These are phyloP conservation scores for Wickerhamiella spandovensis DNA, from an alignment of 805 yeast species.

Conservation along the genomic window DNA sequence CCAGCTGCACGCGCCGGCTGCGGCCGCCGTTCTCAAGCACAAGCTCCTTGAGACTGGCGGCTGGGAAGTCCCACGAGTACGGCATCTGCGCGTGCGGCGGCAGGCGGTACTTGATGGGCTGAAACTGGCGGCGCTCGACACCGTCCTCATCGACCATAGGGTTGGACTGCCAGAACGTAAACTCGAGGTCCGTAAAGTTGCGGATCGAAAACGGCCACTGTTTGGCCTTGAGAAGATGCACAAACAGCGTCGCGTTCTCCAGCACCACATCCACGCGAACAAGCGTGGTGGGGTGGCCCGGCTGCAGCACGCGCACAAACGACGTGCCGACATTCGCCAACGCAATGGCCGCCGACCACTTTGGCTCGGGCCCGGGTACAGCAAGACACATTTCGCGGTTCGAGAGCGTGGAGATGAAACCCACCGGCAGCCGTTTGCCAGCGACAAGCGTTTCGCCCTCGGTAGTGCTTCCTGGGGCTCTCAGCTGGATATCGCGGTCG, in stretches of 20 bases:
- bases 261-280: slow-evolving; percentile 59
- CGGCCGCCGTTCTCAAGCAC: slow-evolving; percentile 53
- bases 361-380: slow-evolving; percentile 35
- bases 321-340: slow-evolving; percentile 76
- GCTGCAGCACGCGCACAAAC: slow-evolving; percentile 54
- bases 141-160: slow-evolving; percentile 57
- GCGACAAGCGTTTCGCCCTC: slow-evolving; percentile 29
- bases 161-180: slow-evolving; percentile 73
- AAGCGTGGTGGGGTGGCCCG: slow-evolving; percentile 43
- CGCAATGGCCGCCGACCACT: slow-evolving; percentile 82
- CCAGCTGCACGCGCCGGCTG: slow-evolving; percentile 68
- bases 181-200: slow-evolving; percentile 79
- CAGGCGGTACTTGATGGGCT: slow-evolving; percentile 65
- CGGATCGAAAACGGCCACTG: slow-evolving; percentile 91
- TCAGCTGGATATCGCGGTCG: slow-evolving; percentile 33
- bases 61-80: slow-evolving; percentile 95
- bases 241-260: slow-evolving; percentile 73
- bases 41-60: slow-evolving; percentile 72
- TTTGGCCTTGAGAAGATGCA: slow-evolving; percentile 59
- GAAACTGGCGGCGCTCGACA: slow-evolving; percentile 46
- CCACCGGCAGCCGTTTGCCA: slow-evolving; percentile 41
- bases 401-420: slow-evolving; percentile 32
- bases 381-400: slow-evolving; percentile 15
- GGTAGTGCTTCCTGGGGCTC: slow-evolving; percentile 17
- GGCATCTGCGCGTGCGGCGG: slow-evolving; percentile 95